These are phyloP conservation scores for Mycena filopes DNA, from an alignment of 768 basidiomycete species.

Conservation along the genomic window DNA sequence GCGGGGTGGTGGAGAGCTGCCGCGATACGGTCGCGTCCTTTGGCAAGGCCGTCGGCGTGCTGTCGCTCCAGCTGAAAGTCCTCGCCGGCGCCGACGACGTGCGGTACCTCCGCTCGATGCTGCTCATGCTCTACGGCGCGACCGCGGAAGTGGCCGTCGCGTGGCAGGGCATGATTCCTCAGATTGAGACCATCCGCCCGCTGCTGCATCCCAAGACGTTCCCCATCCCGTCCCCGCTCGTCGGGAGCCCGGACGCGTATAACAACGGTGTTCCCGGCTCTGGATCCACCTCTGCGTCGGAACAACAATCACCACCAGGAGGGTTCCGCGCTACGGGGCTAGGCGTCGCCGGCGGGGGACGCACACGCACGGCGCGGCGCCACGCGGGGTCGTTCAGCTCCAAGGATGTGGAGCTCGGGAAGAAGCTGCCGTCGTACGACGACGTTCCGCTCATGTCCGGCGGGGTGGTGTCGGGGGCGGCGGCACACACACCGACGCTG, in stretches of 20 bases:
- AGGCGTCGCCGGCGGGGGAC: slow-evolving; percentile 40
- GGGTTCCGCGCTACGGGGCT: slow-evolving; percentile 13
- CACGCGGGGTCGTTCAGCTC: slow-evolving; percentile 97
- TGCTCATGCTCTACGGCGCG: slow-evolving; percentile 89
- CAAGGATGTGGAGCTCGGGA: slow-evolving; percentile 92
- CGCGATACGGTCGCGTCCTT: slow-evolving; percentile 87
- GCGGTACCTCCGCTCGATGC: slow-evolving; percentile 87
- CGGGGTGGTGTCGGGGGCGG: slow-evolving; percentile 48
- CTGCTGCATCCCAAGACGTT: slow-evolving; percentile 56
- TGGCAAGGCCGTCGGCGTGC: slow-evolving; percentile 86
- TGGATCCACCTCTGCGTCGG: slow-evolving; percentile 11
- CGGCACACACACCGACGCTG: slow-evolving; percentile 50
- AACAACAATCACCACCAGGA: slow-evolving; percentile 17
- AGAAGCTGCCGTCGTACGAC: slow-evolving; percentile 76
- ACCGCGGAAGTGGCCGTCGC: slow-evolving; percentile 87
- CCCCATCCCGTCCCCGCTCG: slow-evolving; percentile 36
- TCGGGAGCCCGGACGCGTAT: slow-evolving; percentile 25
- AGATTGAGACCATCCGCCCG: slow-evolving; percentile 76
- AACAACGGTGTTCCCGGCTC: slow-evolving; percentile 5
- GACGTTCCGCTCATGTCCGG: slow-evolving; percentile 49
- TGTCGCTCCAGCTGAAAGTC: slow-evolving; percentile 84
- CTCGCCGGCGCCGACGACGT: slow-evolving; percentile 79
- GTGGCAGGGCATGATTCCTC: slow-evolving; percentile 82
- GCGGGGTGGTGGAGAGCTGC: slow-evolving; percentile 83
- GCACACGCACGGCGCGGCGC: slow-evolving; percentile 71